phyloP scores from a whole-genome alignment of 352 stramenopile genomes.

The Phytophthora pseudosyringae region DNA sequence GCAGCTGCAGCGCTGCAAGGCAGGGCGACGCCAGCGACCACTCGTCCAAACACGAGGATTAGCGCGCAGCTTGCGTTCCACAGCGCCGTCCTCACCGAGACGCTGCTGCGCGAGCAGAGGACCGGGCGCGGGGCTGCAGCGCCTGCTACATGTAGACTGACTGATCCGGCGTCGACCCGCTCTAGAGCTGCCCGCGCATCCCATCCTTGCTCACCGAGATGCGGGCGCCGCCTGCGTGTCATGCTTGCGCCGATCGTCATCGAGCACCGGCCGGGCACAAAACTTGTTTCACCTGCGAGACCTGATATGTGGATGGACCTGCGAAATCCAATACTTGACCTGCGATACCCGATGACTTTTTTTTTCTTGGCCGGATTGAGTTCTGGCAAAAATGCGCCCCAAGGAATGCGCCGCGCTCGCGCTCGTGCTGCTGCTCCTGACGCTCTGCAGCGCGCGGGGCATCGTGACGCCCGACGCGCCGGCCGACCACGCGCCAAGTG shows the following conservation, averaged over 20 bases:
- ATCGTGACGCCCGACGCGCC: constrained; percentile 32
- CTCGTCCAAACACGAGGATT: constrained; percentile 11
- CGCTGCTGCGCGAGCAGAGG: no score
- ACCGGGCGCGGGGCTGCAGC: no score
- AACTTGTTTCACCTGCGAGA: no score
- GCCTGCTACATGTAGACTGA: no score
- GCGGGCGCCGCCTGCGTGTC: neutral
- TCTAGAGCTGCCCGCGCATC: constrained; percentile 5
- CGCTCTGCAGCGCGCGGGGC: constrained; percentile 11
- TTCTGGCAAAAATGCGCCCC: no score
- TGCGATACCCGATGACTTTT: no score
- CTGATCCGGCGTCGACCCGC: neutral
- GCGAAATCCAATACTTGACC: no score
- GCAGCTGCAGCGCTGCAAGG: constrained; percentile 9
- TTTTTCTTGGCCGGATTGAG: no score
- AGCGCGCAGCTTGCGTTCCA: neutral
- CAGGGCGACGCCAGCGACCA: neutral
- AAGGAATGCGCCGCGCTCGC: neutral
- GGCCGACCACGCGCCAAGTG: neutral
- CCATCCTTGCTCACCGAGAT: constrained; percentile 15
- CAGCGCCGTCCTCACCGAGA: neutral
- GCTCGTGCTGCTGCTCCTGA: constrained; percentile 19
- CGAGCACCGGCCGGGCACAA: no score
- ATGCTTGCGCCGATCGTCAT: neutral
- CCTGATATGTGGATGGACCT: no score